Conservation (phyloP, 768 basidiomycete genomes). For the Psilocybe cyanescens region DNA sequence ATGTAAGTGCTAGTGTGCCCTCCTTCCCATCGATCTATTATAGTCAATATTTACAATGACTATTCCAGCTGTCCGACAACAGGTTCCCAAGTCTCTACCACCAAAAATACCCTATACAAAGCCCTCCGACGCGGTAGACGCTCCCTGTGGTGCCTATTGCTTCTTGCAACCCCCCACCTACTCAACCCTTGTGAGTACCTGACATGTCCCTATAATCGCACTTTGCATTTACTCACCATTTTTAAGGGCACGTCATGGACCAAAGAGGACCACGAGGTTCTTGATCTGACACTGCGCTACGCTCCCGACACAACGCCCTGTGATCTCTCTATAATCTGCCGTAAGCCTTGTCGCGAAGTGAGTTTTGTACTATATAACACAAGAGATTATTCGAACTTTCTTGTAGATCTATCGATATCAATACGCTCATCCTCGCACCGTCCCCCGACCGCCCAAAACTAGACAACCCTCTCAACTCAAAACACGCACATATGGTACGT, state of each 20-base stretch:
- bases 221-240: background rate
- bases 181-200: conserved; percentile 18
- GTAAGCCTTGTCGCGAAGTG: conserved; percentile 68
- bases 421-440: background rate
- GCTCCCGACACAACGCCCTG: conserved; percentile 54
- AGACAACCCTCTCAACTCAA: background rate
- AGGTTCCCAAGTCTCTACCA: conserved; percentile 27
- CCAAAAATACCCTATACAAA: conserved; percentile 27
- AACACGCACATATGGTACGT: background rate
- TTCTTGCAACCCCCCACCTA: conserved; percentile 26
- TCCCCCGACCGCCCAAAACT: background rate
- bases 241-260: conserved; percentile 37
- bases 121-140: conserved; percentile 16
- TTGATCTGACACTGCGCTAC: conserved; percentile 44
- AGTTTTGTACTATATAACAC: background rate
- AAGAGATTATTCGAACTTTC: background rate
- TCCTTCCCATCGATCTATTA: background rate
- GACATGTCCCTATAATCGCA: background rate
- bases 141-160: conserved; percentile 37
- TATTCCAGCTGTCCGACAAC: conserved; percentile 30
- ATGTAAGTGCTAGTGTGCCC: conserved; percentile 42
- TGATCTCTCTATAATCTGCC: conserved; percentile 55
- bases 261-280: conserved; percentile 37
- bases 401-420: conserved; percentile 12
- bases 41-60: background rate